A percentile compares a stretch with the other conserved stretches of the same genome.
Conservation (phyloP, 495 filamentous ascomycete species). For the Amniculicola lignicola region DNA sequence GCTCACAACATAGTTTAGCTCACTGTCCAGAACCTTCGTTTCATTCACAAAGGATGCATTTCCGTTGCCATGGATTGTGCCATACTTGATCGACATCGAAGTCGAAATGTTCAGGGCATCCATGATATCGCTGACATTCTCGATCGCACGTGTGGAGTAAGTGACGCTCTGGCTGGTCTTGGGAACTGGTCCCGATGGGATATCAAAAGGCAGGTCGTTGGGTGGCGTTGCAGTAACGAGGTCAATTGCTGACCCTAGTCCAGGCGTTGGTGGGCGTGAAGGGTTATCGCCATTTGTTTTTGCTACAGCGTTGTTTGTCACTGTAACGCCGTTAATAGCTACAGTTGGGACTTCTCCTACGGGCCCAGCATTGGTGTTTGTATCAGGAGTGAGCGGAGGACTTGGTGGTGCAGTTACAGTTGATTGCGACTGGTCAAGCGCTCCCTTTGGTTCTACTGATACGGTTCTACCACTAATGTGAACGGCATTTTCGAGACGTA, state of each 20-base stretch:
- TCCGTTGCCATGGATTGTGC: slow-evolving; percentile 40
- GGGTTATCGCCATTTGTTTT: slow-evolving; percentile 2
- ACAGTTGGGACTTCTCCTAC: slow-evolving; percentile 16
- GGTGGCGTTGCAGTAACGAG: not conserved
- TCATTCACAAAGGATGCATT: slow-evolving; percentile 41
- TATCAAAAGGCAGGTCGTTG: slow-evolving; percentile 24
- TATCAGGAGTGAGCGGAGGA: slow-evolving; percentile 21
- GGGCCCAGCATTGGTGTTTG: not conserved
- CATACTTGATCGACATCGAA: slow-evolving; percentile 40
- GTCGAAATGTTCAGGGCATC: slow-evolving; percentile 41
- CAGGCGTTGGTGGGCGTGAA: slow-evolving; percentile 4
- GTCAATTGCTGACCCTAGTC: slow-evolving; percentile 4
- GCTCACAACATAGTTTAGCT: slow-evolving; percentile 43
- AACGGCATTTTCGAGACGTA: slow-evolving; percentile 32
- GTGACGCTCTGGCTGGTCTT: slow-evolving; percentile 36
- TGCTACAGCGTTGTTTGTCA: not conserved
- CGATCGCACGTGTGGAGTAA: slow-evolving; percentile 39
- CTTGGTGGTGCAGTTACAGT: not conserved
- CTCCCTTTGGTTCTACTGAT: not conserved
- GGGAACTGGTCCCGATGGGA: slow-evolving; percentile 20
- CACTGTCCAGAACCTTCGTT: slow-evolving; percentile 40
- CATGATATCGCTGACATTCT: slow-evolving; percentile 42
- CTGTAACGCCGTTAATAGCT: slow-evolving; percentile 18
- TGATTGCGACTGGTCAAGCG: not conserved
- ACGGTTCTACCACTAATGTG: slow-evolving; percentile 4